Evolutionary conservation across 2,329 filamentous ascomycete species (phyloP), one percentile per base, ranked within the genome.

Genomic region (Fusarium drepaniforme): DNA sequence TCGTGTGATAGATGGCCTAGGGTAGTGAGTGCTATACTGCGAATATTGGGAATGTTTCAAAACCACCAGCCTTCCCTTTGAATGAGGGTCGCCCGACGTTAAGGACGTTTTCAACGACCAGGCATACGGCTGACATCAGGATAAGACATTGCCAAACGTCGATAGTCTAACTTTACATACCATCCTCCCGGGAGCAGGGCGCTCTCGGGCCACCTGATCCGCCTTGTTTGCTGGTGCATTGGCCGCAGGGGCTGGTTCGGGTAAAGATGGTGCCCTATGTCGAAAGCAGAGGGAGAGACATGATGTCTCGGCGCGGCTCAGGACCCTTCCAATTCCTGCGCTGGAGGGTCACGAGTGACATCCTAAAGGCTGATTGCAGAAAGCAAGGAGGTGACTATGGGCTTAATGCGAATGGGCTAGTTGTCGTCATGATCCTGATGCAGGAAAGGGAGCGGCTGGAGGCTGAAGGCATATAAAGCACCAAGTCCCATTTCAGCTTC

Each of bases 271-370:
- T 59, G 46, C 37, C 37, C 13, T 71, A 23, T 53, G 57, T 75
- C 51, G 68, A 67, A 61, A 72, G 40, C 73, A 61, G 67, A 67
- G 66, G 40, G 58, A 64, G 56, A 40, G 56, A 57, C 53, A 40
- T 9, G 44, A 23, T 78, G 74, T 79, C 68, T 79, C 74, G 74
- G 38, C 15, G 57, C 68, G 66, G 66, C 60, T 64, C 46, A 68
- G 62, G 57, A 66, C 67, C 72, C 70, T 67, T 69, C 57, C 40
- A 70, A 73, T 69, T 59, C 67, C 62, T 68, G 15, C 25, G 25
- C 40, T 28, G 61, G 63, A 64, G 67, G 51, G 58, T 58, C 68
- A 67, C 61, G 46, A 62, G 72, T 21, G 21, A 57, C n/a, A 16
- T 42, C 21, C 37, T 21, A 23, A 30, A 64, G 69, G 28, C 69